Evolutionary conservation across 139 green algal species (phyloP), one percentile per base, ranked within the genome.

Genomic region (Asterochloris erici): DNA sequence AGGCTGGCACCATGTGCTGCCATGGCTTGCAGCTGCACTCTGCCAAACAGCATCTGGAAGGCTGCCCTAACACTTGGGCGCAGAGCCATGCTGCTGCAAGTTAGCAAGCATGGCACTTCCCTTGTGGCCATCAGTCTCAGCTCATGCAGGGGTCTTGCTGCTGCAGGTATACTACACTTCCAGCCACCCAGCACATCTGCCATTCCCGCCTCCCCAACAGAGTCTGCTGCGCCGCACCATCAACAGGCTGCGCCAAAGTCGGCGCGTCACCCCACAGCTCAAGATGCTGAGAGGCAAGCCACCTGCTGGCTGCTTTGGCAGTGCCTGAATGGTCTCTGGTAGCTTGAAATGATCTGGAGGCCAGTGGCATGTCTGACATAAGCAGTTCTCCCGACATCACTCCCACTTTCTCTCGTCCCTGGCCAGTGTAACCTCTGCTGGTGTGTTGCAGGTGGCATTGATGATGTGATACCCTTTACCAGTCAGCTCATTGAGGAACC

Each of bases 141-240:
- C 23, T 28, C 80, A 74, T 71, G 12, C 69, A 82, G 69, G n/a
- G 75, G 73, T 54, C 4, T 54, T 54, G 38, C 6, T 54, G 38
- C 38, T 54, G 21, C n/a, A 83, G 27, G 84, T 95, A 10, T 94
- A 91, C 74, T 93, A 91, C 78, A 78, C 77, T 1, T 38, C 74
- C 2, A 47, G 69, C 26, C 85, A 78, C 38, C 86, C 90, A 11
- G 28, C 87, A 11, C 76, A 84, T 38, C 11, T 92, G 66, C 86
- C 86, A 73, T 97, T 94, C 84, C 94, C 94, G 23, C 94, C 94
- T 15, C 90, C 94, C 0, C 89, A 93, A 47, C 68, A 81, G 74
- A 90, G 77, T 29, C 70, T 89, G 19, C 76, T 95, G 78, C 77
- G 89, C 0, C 73, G 75, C 24, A 87, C 78, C n/a, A 85, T 94